A percentile compares a stretch with the other conserved stretches of the same genome.
Evolutionary conservation across 2,329 filamentous ascomycete species (phyloP).

Genomic region (Ustulina deusta): DNA sequence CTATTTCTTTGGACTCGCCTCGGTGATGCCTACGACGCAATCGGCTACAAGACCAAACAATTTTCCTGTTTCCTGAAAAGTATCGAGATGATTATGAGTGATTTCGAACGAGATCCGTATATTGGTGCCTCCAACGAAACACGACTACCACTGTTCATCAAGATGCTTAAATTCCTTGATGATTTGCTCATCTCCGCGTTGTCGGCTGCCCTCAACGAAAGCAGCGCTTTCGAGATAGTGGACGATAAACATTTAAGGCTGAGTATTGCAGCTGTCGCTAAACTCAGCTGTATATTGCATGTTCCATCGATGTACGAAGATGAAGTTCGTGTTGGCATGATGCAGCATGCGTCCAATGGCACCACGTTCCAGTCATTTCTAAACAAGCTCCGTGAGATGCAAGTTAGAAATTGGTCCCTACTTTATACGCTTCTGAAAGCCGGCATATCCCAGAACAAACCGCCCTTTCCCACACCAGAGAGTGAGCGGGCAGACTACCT

Average conservation of each 20-base stretch:
- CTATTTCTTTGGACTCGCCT: constrained; percentile 91
- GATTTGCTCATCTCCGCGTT: constrained; percentile 79
- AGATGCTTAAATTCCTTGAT: constrained; percentile 82
- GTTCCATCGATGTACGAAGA: constrained; percentile 86
- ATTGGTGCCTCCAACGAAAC: constrained; percentile 69
- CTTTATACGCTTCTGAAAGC: constrained; percentile 85
- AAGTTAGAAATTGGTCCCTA: constrained; percentile 88
- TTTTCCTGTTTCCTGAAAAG: constrained; percentile 88
- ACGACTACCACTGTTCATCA: constrained; percentile 77
- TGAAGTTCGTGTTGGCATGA: constrained; percentile 81
- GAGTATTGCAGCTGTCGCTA: constrained; percentile 77
- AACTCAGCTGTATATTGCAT: constrained; percentile 80
- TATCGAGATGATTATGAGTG: constrained; percentile 82
- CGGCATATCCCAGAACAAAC: constrained; percentile 74
- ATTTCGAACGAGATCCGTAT: constrained; percentile 72
- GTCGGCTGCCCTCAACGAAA: constrained; percentile 75
- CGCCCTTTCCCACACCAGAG: constrained; percentile 73
- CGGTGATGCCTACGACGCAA: constrained; percentile 87
- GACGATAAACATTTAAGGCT: constrained; percentile 81
- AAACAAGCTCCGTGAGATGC: constrained; percentile 84
- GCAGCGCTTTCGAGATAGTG: constrained; percentile 82
- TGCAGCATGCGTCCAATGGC: constrained; percentile 68
- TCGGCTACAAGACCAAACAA: constrained; percentile 87
- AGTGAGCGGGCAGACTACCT: constrained; percentile 84
- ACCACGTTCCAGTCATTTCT: constrained; percentile 68